Evolutionary conservation across 1,284 basidiomycete species (phyloP).

Genomic region (Leucoagaricus sp.): DNA sequence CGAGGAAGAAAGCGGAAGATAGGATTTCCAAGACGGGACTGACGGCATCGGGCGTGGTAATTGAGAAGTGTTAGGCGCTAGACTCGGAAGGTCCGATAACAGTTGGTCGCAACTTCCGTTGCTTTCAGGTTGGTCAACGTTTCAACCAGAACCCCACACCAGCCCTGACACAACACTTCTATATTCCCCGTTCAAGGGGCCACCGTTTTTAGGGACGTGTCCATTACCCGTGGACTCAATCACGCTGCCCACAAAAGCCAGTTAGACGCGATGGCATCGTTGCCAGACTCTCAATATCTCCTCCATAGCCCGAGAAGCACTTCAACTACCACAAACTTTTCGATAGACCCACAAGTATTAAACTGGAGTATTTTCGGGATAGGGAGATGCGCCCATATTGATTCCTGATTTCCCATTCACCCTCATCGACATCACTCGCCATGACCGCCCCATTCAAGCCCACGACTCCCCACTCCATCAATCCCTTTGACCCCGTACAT

Average conservation of each 20-base stretch:
- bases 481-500: slow-evolving; percentile 5
- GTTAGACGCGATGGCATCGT: slow-evolving; percentile 1
- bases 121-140: not conserved
- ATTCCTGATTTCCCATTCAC: slow-evolving; percentile 3
- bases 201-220: slow-evolving; percentile 1
- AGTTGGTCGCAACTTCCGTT: not conserved
- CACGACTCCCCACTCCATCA: slow-evolving; percentile 5
- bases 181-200: not conserved
- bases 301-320: not conserved
- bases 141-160: slow-evolving; percentile 1
- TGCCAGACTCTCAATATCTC: not conserved
- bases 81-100: slow-evolving; percentile 1
- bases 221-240: not conserved
- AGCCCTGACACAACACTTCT: not conserved
- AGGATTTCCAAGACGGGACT: slow-evolving; percentile 1
- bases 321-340: not conserved
- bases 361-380: not conserved
- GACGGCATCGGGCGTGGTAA: not conserved
- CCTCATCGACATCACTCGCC: slow-evolving; percentile 1
- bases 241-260: slow-evolving; percentile 6
- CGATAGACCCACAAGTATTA: slow-evolving; percentile 1
- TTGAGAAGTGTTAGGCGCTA: not conserved
- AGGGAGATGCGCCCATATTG: slow-evolving; percentile 11
- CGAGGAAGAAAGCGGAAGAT: not conserved
- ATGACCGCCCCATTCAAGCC: slow-evolving; percentile 7